A percentile compares a stretch with the other conserved stretches of the same genome.
Evolutionary conservation across 176 grass and related monocot species (phyloP).

Genomic region (Lolium multiflorum): DNA sequence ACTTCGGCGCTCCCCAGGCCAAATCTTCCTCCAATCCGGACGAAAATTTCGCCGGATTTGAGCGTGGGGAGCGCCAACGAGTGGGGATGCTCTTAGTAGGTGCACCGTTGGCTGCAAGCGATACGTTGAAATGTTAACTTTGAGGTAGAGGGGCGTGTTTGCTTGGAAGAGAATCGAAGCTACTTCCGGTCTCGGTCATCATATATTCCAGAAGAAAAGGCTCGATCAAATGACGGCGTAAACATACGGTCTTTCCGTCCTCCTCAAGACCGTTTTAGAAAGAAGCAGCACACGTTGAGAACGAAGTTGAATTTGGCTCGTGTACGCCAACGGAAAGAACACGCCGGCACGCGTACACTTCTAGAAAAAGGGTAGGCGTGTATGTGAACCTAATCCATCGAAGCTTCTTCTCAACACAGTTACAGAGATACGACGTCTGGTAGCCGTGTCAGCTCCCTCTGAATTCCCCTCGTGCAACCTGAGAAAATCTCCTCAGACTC

Average conservation of each 20-base stretch:
- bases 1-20: no score
- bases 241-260: not conserved
- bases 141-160: no score
- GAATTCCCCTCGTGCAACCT: not conserved
- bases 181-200: not conserved
- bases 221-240: not conserved
- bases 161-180: not conserved
- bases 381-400: not conserved
- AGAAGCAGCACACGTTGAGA: not conserved
- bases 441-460: no score
- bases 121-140: no score
- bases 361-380: not conserved
- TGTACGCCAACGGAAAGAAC: not conserved
- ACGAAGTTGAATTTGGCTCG: not conserved
- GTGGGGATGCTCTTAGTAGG: no score
- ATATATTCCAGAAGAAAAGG: not conserved
- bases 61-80: no score
- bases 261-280: not conserved
- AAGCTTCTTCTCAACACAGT: not conserved
- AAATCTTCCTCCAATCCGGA: no score
- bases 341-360: not conserved
- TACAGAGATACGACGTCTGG: no score
- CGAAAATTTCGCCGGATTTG: no score
- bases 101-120: no score
- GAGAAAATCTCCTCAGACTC: not conserved